A percentile compares a stretch with the other conserved stretches of the same genome.
Conservation (phyloP, 2,329 filamentous ascomycete genomes). For the Cyphellophora europaea region DNA sequence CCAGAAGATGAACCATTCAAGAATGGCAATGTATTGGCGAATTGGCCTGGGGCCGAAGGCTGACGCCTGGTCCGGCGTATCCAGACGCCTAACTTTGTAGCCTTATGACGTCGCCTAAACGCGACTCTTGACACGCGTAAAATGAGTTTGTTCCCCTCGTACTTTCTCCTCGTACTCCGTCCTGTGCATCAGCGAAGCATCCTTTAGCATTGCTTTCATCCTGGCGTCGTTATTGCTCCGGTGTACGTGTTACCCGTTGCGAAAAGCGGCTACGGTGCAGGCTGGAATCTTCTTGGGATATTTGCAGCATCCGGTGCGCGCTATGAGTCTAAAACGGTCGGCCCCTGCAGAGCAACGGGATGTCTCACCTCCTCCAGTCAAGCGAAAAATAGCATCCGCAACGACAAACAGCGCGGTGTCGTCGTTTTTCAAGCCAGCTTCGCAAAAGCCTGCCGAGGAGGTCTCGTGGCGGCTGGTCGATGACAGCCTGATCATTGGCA, state of each 20-base stretch:
- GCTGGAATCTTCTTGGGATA: too few species aligned
- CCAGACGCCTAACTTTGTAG: neutral
- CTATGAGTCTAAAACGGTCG: constrained; percentile 25
- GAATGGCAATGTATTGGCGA: too few species aligned
- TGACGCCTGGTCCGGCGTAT: neutral
- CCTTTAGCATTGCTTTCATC: too few species aligned
- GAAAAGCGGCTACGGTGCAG: too few species aligned
- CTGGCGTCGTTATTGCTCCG: too few species aligned
- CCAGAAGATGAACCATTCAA: too few species aligned
- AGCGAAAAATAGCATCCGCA: constrained; percentile 44
- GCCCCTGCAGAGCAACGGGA: constrained; percentile 28
- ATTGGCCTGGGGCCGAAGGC: too few species aligned
- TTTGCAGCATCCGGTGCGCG: too few species aligned
- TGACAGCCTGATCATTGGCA: constrained; percentile 67
- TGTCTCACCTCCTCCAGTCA: constrained; percentile 50
- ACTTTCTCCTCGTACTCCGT: too few species aligned
- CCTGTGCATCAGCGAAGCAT: too few species aligned
- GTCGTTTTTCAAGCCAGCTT: constrained; percentile 80
- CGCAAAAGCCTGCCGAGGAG: constrained; percentile 71
- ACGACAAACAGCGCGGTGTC: constrained; percentile 55
- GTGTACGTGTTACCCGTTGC: too few species aligned
- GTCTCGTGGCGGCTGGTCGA: constrained; percentile 60
- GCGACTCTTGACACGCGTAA: constrained; percentile 1
- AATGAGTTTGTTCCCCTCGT: neutral
- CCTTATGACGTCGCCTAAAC: neutral